These are phyloP conservation scores for Saccharomycopsis hybrid DNA, from an alignment of 1,139 yeast genomes.

Conservation along the genomic window DNA sequence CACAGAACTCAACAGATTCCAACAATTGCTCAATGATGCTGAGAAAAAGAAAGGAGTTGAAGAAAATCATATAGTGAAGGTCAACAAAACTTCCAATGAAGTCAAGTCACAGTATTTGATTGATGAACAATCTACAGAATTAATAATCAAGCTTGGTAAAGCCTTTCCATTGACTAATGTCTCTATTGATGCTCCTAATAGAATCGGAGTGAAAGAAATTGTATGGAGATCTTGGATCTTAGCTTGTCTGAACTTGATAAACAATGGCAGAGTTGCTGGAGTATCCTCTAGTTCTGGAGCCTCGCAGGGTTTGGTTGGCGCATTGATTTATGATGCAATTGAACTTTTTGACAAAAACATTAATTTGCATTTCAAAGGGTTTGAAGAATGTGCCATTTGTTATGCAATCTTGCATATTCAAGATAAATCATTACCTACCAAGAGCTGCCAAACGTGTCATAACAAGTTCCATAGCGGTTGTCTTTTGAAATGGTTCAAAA, in stretches of 20 bases:
- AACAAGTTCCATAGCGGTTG: conserved; percentile 97
- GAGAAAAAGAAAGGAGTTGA: conserved; percentile 32
- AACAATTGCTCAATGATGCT: conserved; percentile 27
- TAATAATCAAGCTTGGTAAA: conserved; percentile 64
- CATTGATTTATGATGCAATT: conserved; percentile 60
- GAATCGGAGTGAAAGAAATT: conserved; percentile 85
- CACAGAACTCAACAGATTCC: conserved; percentile 51
- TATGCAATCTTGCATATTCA: conserved; percentile 80
- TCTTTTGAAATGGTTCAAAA: conserved; percentile 94
- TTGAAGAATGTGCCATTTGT: conserved; percentile 96
- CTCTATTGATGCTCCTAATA: conserved; percentile 65
- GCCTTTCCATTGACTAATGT: conserved; percentile 73
- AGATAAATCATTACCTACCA: conserved; percentile 85
- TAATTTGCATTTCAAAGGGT: conserved; percentile 78
- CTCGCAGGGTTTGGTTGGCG: conserved; percentile 1
- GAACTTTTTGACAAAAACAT: conserved; percentile 79
- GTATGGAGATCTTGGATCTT: conserved; percentile 96
- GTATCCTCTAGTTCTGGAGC: not conserved
- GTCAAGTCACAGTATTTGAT: conserved; percentile 68
- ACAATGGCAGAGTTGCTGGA: conserved; percentile 54
- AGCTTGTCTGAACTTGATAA: conserved; percentile 78
- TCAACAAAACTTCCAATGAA: conserved; percentile 59
- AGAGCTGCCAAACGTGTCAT: conserved; percentile 81
- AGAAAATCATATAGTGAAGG: conserved; percentile 55
- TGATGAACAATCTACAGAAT: conserved; percentile 85